Base-by-base conservation (phyloP, 495 filamentous ascomycete species). In the Penicillium lividum region DNA sequence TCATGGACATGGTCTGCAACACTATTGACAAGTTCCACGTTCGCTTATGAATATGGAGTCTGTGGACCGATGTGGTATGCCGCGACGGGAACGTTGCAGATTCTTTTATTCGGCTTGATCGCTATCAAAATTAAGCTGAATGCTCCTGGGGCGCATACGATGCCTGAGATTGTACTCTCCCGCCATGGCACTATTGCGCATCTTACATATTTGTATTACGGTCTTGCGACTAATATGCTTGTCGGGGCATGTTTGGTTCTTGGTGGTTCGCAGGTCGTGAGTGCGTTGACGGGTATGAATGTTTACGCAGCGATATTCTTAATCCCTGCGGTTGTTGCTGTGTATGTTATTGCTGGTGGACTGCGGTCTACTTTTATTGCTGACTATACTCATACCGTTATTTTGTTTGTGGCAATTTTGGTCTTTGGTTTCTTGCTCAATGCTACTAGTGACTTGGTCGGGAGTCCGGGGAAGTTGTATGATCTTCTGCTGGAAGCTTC, bases 41-140 rank as follows among this genome's bases (percentile, higher is more conserved):
- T 82, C 46, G 78, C 76, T 1, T 81, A 82, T 61, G 54, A 55
- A 0, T 82, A 81, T 63, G 81, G 81, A 9, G 70, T 84, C 34
- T 74, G 72, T 49, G 76, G 76, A 3, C 73, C 75, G 0, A 75
- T 80, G 61, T 80, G 77, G 77, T 78, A 77, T 42, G 70, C 64
- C 7, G 74, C 77, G 15, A 70, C 67, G 34, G 73, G 73, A 8
- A 77, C 73, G 2, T 65, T 78, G 8, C 77, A 75, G 61, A 81
- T 77, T 22, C 61, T 78, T n/a, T 58, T 78, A 15, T 78, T 80
- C 51, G 66, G 68, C 0, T 56, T 77, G 7, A 63, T 78, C 22
- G 76, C 76, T 10, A 70, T 75, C 58, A 73, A 77, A 49, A 71
- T 78, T 45, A 79, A 77, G 56, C 58, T 65, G 5, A 70, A 74